phyloP scores from a whole-genome alignment of 345 rosid species.

The Moricandia arvensis region DNA sequence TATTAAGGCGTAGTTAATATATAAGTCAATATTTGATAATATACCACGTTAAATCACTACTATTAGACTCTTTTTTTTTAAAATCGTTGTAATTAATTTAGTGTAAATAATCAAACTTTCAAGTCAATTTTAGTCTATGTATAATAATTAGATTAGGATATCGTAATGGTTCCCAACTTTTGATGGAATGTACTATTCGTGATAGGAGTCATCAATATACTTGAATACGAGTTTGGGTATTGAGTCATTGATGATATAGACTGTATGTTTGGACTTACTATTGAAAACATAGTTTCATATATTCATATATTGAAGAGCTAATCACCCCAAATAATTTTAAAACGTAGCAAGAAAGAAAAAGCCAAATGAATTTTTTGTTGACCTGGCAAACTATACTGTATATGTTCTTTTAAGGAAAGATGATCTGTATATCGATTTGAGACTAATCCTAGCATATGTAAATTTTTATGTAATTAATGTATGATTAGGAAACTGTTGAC shows the following conservation, averaged over 20 bases:
- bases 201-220: constrained; percentile 5
- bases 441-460: too few relatives aligned
- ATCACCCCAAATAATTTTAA: too few relatives aligned
- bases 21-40: too few relatives aligned
- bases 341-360: too few relatives aligned
- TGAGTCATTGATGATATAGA: not conserved
- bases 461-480: too few relatives aligned
- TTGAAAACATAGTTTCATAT: not conserved
- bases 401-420: too few relatives aligned
- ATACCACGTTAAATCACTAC: not conserved
- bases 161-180: not conserved
- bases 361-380: too few relatives aligned
- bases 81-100: not conserved
- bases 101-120: not conserved
- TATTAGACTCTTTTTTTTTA: not conserved
- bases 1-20: too few relatives aligned
- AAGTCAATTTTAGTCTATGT: constrained; percentile 7
- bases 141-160: not conserved
- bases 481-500: too few relatives aligned
- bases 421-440: too few relatives aligned
- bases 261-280: not conserved
- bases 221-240: not conserved
- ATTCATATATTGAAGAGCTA: too few relatives aligned
- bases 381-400: too few relatives aligned
- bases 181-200: constrained; percentile 10